Conservation (phyloP, 2,329 filamentous ascomycete genomes). For the Fusarium chlamydosporum region DNA sequence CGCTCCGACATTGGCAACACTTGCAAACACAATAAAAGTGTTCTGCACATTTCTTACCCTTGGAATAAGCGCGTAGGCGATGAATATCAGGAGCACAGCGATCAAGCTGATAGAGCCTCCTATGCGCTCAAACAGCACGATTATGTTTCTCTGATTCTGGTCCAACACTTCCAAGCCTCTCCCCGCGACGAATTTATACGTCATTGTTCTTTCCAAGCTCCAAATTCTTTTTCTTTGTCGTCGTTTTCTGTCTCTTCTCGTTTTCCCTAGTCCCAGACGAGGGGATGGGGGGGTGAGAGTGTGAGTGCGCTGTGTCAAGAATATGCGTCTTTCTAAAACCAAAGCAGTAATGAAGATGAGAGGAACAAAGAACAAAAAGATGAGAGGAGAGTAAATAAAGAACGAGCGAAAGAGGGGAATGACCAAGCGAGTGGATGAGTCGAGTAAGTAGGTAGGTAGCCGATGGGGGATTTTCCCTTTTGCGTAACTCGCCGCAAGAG, state of each 20-base stretch:
- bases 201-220: conserved; percentile 11
- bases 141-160: conserved; percentile 56
- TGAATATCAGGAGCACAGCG: conserved; percentile 65
- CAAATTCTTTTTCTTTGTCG: neutral
- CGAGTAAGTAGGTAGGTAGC: neutral
- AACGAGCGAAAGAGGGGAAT: too few species aligned
- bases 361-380: neutral
- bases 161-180: conserved; percentile 52
- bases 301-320: conserved; percentile 10
- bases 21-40: conserved; percentile 73
- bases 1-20: conserved; percentile 71
- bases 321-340: conserved; percentile 5
- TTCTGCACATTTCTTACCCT: conserved; percentile 71
- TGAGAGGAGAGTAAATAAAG: neutral
- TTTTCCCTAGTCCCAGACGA: conserved; percentile 26
- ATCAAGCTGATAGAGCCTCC: conserved; percentile 68
- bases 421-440: conserved; percentile 7
- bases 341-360: neutral
- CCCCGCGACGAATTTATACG: conserved; percentile 33
- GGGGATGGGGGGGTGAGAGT: conserved; percentile 13
- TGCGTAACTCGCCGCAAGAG: conserved; percentile 21
- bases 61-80: conserved; percentile 66
- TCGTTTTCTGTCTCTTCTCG: conserved; percentile 2
- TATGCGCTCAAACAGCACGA: conserved; percentile 66
- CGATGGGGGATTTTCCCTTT: conserved; percentile 1